Evolutionary conservation across 495 filamentous ascomycete species (phyloP).

Genomic region (Talaromyces stipitatus): DNA sequence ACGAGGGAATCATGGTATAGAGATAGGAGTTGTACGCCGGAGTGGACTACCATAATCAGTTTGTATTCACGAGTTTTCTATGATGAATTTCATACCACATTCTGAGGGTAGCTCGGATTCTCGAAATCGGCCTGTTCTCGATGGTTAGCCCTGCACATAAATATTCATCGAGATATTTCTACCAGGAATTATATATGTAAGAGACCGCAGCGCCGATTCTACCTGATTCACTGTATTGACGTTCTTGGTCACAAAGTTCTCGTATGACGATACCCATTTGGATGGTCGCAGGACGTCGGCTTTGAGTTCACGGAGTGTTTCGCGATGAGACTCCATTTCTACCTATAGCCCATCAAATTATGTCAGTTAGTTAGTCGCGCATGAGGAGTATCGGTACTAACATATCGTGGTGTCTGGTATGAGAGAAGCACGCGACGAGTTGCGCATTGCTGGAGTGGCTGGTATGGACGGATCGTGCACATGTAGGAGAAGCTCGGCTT

Average conservation of each 20-base stretch:
- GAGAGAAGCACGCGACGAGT: not conserved
- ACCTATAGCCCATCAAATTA: not conserved
- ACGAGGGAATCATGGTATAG: conserved; percentile 93
- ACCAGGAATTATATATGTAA: conserved; percentile 96
- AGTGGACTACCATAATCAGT: conserved; percentile 51
- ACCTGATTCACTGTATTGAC: conserved; percentile 85
- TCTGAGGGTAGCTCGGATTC: conserved; percentile 94
- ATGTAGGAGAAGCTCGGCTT: not conserved
- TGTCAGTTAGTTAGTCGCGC: not conserved
- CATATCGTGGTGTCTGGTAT: not conserved
- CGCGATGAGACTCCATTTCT: conserved; percentile 27
- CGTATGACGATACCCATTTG: conserved; percentile 73
- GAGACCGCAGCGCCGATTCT: conserved; percentile 79
- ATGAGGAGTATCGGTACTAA: not conserved
- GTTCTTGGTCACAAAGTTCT: conserved; percentile 91
- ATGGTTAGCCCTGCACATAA: not conserved
- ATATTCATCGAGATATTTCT: not conserved
- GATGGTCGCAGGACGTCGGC: conserved; percentile 48
- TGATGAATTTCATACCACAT: conserved; percentile 40
- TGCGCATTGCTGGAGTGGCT: not conserved
- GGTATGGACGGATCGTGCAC: not conserved
- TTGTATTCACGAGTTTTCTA: not conserved
- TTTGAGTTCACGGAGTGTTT: conserved; percentile 22
- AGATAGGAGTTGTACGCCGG: conserved; percentile 78
- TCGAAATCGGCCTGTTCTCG: conserved; percentile 66